A percentile compares a stretch with the other conserved stretches of the same genome.
These are phyloP conservation scores for Leccinum disarticulatum DNA, from an alignment of 768 basidiomycete genomes.

Conservation along the genomic window DNA sequence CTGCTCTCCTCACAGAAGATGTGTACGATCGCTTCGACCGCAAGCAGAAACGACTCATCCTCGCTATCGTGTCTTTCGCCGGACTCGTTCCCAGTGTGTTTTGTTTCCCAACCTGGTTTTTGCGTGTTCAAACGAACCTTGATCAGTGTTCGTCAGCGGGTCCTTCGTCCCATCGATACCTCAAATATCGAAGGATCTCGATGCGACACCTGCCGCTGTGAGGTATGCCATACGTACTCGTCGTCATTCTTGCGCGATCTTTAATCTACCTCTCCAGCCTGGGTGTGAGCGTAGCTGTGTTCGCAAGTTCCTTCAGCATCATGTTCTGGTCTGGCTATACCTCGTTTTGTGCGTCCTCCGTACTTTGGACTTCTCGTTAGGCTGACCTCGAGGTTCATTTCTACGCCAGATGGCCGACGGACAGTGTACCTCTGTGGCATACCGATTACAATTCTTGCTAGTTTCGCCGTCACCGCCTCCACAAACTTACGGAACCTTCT, in stretches of 20 bases:
- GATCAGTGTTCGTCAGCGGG: slow-evolving; percentile 62
- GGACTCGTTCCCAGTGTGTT: slow-evolving; percentile 62
- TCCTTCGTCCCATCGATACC: slow-evolving; percentile 77
- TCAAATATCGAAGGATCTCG: slow-evolving; percentile 64
- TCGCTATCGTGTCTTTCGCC: slow-evolving; percentile 56
- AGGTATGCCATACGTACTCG: slow-evolving; percentile 39
- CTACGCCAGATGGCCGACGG: slow-evolving; percentile 58
- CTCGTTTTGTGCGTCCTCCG: slow-evolving; percentile 39
- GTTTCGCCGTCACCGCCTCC: slow-evolving; percentile 57
- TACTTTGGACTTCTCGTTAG: not conserved
- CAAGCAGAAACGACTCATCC: slow-evolving; percentile 50
- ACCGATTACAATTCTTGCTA: slow-evolving; percentile 58
- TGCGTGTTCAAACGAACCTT: not conserved
- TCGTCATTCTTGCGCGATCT: not conserved
- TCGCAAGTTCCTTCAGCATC: slow-evolving; percentile 42
- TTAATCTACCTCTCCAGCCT: slow-evolving; percentile 30
- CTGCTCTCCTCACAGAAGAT: slow-evolving; percentile 22
- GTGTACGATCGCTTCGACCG: slow-evolving; percentile 61
- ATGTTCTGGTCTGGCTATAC: slow-evolving; percentile 54
- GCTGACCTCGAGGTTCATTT: not conserved
- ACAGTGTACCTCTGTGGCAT: slow-evolving; percentile 57
- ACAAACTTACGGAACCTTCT: slow-evolving; percentile 45
- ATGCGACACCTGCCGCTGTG: slow-evolving; percentile 54
- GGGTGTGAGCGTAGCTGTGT: slow-evolving; percentile 51
- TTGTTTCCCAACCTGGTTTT: not conserved